Conservation (phyloP, 768 basidiomycete species). For the Kwoniella newhampshirensis region DNA sequence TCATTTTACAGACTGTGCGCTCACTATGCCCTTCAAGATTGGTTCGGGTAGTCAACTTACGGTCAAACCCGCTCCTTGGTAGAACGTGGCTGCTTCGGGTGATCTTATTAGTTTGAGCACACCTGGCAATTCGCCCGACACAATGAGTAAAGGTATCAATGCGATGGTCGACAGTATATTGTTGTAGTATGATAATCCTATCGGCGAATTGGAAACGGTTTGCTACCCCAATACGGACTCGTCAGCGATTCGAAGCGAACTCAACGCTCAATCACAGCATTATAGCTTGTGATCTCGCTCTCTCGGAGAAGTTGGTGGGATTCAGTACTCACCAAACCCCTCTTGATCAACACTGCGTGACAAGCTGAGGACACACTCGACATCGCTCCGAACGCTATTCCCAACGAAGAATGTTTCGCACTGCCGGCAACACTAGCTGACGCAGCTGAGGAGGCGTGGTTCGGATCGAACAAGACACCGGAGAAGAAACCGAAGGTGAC, state of each 20-base stretch:
- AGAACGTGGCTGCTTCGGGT: slow-evolving; percentile 60
- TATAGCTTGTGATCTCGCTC: too few species aligned
- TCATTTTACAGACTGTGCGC: too few species aligned
- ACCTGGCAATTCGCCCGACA: slow-evolving; percentile 72
- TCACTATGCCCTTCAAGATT: too few species aligned
- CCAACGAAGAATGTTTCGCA: slow-evolving; percentile 55
- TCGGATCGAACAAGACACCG: slow-evolving; percentile 73
- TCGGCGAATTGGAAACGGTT: slow-evolving; percentile 73
- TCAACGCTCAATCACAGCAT: too few species aligned
- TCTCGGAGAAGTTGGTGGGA: too few species aligned
- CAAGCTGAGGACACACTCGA: slow-evolving; percentile 82
- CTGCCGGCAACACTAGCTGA: slow-evolving; percentile 21
- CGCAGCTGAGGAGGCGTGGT: slow-evolving; percentile 38
- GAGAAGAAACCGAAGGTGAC: slow-evolving; percentile 92
- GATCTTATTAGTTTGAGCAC: slow-evolving; percentile 65
- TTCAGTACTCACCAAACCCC: slow-evolving; percentile 62
- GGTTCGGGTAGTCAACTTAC: slow-evolving; percentile 62
- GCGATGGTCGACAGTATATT: slow-evolving; percentile 76
- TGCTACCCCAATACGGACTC: slow-evolving; percentile 8
- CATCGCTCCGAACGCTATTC: slow-evolving; percentile 76
- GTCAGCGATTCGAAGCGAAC: too few species aligned
- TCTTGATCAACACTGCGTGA: slow-evolving; percentile 93
- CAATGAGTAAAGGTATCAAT: slow-evolving; percentile 68
- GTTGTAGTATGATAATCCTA: slow-evolving; percentile 86
- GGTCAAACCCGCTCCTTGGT: slow-evolving; percentile 76